Evolutionary conservation across 495 filamentous ascomycete species (phyloP).

Genomic region (Coniosporium apollinis): DNA sequence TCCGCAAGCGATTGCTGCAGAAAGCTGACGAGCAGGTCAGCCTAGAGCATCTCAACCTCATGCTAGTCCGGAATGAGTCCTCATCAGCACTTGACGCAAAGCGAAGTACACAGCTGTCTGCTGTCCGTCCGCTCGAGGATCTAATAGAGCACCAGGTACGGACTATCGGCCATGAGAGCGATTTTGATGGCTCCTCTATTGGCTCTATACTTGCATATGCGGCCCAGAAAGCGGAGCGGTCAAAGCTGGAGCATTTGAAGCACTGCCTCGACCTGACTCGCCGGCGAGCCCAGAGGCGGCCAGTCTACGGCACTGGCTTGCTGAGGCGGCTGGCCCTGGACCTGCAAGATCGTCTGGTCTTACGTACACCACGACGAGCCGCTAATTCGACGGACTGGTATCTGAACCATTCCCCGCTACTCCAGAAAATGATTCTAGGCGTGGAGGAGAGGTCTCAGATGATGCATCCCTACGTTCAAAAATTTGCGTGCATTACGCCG

Average conservation of each 20-base stretch:
- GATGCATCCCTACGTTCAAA: slow-evolving; percentile 59
- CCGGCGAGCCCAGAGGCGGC: slow-evolving; percentile 61
- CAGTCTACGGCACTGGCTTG: slow-evolving; percentile 62
- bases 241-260: slow-evolving; percentile 61
- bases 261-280: slow-evolving; percentile 67
- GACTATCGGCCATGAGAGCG: slow-evolving; percentile 32
- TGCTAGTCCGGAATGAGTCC: slow-evolving; percentile 54
- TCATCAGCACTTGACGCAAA: slow-evolving; percentile 22
- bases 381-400: slow-evolving; percentile 53
- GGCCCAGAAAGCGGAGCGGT: slow-evolving; percentile 52
- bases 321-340: slow-evolving; percentile 50
- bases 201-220: slow-evolving; percentile 53
- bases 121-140: slow-evolving; percentile 20
- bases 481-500: slow-evolving; percentile 84
- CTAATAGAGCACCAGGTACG: slow-evolving; percentile 36
- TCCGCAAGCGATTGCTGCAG: slow-evolving; percentile 50
- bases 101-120: slow-evolving; percentile 23
- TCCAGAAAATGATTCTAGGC: slow-evolving; percentile 55
- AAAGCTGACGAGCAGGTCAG: slow-evolving; percentile 50
- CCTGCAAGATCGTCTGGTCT: slow-evolving; percentile 33
- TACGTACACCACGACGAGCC: slow-evolving; percentile 35
- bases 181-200: slow-evolving; percentile 44
- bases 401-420: slow-evolving; percentile 46
- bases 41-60: slow-evolving; percentile 65
- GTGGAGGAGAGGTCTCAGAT: slow-evolving; percentile 51